Conservation (phyloP, 2,329 filamentous ascomycete species). For the Phyllosticta citribraziliensis region DNA sequence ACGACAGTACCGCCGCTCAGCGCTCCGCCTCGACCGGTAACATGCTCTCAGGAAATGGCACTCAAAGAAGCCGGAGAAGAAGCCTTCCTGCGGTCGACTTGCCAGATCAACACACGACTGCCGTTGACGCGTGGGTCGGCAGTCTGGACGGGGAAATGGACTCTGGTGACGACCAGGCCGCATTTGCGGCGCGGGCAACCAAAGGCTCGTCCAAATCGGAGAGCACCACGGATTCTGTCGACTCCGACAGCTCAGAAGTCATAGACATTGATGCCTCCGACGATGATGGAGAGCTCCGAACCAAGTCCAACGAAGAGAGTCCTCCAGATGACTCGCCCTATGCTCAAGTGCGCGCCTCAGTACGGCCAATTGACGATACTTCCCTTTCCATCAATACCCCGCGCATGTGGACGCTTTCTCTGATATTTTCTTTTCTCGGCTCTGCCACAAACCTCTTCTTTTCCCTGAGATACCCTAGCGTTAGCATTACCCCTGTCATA, state of each 20-base stretch:
- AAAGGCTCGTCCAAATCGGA: not conserved
- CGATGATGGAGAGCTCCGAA: constrained; percentile 17
- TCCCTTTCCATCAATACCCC: constrained; percentile 77
- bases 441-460: constrained; percentile 84
- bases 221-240: not conserved
- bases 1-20: not conserved
- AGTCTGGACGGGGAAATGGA: constrained; percentile 1
- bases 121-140: constrained; percentile 7
- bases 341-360: constrained; percentile 69
- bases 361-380: constrained; percentile 64
- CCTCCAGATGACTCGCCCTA: constrained; percentile 64
- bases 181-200: not conserved
- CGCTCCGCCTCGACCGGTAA: constrained; percentile 1
- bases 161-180: not conserved
- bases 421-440: constrained; percentile 69
- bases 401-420: constrained; percentile 77
- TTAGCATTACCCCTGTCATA: constrained; percentile 82
- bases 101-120: constrained; percentile 3
- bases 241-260: constrained; percentile 14
- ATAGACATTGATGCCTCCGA: constrained; percentile 24
- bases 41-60: constrained; percentile 1
- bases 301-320: constrained; percentile 35
- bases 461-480: constrained; percentile 80
- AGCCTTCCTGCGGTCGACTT: not conserved
- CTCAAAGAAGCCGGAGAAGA: constrained; percentile 5